Evolutionary conservation across 768 basidiomycete genomes (phyloP).

Genomic region (Leccinellum rugosiceps): DNA sequence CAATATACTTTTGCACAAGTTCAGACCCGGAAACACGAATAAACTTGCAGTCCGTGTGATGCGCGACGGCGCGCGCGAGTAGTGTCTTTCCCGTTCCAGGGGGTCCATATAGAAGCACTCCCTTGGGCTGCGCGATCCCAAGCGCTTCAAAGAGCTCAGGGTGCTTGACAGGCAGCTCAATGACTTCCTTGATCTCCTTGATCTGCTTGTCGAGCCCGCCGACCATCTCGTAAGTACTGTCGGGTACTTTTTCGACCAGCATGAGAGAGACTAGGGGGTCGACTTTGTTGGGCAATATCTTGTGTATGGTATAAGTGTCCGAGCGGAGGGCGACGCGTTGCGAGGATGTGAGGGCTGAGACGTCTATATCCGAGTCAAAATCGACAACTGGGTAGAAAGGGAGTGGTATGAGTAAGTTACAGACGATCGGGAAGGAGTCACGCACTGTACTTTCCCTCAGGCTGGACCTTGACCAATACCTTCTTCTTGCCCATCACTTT

Average conservation of each 20-base stretch:
- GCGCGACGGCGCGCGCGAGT: slow-evolving; percentile 73
- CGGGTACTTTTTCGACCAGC: slow-evolving; percentile 99
- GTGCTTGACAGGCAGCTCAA: slow-evolving; percentile 95
- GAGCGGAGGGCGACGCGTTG: slow-evolving; percentile 94
- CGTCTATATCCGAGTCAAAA: slow-evolving; percentile 82
- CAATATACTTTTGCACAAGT: not conserved
- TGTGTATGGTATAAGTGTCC: slow-evolving; percentile 95
- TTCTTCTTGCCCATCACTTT: slow-evolving; percentile 99
- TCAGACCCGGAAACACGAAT: not conserved
- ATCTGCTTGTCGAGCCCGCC: slow-evolving; percentile 97
- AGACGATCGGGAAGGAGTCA: slow-evolving; percentile 19
- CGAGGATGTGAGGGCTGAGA: slow-evolving; percentile 74
- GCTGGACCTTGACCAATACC: slow-evolving; percentile 96
- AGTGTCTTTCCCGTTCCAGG: not conserved
- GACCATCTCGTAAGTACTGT: slow-evolving; percentile 99
- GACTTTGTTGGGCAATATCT: slow-evolving; percentile 95
- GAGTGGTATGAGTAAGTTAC: not conserved
- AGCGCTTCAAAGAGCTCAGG: slow-evolving; percentile 95
- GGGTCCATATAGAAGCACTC: not conserved
- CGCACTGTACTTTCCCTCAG: slow-evolving; percentile 98
- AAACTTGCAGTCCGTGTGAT: slow-evolving; percentile 97
- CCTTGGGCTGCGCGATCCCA: slow-evolving; percentile 37
- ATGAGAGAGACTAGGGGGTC: slow-evolving; percentile 97
- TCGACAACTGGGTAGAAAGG: slow-evolving; percentile 70
- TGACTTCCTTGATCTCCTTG: slow-evolving; percentile 99